Evolutionary conservation across 2,329 filamentous ascomycete genomes (phyloP), one percentile per base, ranked within the genome.

Genomic region (Fusarium miscanthi): DNA sequence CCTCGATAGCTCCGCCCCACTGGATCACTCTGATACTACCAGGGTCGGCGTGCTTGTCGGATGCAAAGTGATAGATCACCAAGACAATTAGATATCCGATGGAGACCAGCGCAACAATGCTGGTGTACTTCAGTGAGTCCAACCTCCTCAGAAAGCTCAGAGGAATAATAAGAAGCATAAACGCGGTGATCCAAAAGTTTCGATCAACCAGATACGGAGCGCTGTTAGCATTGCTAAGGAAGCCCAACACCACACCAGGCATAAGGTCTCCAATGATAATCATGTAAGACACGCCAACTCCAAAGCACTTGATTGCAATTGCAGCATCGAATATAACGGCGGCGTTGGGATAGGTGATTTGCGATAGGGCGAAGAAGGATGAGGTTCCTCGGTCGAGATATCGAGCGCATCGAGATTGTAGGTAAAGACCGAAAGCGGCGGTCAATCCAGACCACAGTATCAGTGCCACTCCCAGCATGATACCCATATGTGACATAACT

Each of bases 221-320:
- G 33, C 78, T 84, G 5, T 89, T 86, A 23, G 87, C 88, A 25
- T 89, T 88, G 52, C 88, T 87, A 69, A 90, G 89, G 81, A 99
- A 95, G 8, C 95, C 96, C 68, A 90, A 85, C 30, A 96, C 91
- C 14, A 99, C 96, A 42, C 94, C 95, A 2, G 96, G 96, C 96
- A 99, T 99, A 70, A 99, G 85, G 81, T 99, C 96, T 56, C 96
- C 96, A 76, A 99, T 98, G 78, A 99, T 98, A 79, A 99, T 99
- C 77, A 99, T 89, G 83, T 99, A 99, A 77, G 94, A 98, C 66
- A 98, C 94, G 27, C 93, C 96, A 14, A 99, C 96, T 41, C 96
- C 96, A 80, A 99, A 99, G 82, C 96, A 99, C 81, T 99, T 99
- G 79, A 99, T 91, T 17, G 95, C 94, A 80, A 99, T 99, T 10